phyloP scores from a whole-genome alignment of 768 basidiomycete species.

The Amyloporia xantha region DNA sequence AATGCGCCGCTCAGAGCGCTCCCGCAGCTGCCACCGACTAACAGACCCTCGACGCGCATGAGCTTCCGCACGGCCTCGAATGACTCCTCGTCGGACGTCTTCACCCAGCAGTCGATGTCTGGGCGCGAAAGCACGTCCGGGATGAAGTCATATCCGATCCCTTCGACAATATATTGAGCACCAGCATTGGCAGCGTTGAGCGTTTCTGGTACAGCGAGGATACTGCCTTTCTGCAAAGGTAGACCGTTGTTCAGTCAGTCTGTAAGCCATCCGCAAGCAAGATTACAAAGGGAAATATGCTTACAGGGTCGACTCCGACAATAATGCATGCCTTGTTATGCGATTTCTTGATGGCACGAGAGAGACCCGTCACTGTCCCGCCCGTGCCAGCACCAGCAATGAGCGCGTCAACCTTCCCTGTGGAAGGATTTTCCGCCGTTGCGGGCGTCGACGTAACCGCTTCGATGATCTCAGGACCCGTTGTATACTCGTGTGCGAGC shows the following conservation, averaged over 20 bases:
- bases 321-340: slow-evolving; percentile 71
- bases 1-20: slow-evolving; percentile 76
- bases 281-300: slow-evolving; percentile 21
- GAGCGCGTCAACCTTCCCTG: slow-evolving; percentile 72
- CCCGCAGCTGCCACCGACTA: slow-evolving; percentile 93
- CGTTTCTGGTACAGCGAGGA: slow-evolving; percentile 66
- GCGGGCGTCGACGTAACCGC: slow-evolving; percentile 64
- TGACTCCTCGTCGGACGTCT: slow-evolving; percentile 75
- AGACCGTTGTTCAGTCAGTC: slow-evolving; percentile 8
- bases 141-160: slow-evolving; percentile 95
- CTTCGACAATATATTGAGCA: slow-evolving; percentile 73
- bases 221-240: slow-evolving; percentile 67
- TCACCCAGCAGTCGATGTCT: slow-evolving; percentile 76
- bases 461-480: slow-evolving; percentile 88
- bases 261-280: not conserved
- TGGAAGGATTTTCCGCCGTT: slow-evolving; percentile 49
- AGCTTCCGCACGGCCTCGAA: slow-evolving; percentile 68
- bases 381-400: slow-evolving; percentile 91
- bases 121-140: slow-evolving; percentile 76
- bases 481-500: slow-evolving; percentile 83
- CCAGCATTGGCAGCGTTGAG: slow-evolving; percentile 52
- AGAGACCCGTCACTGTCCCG: slow-evolving; percentile 87
- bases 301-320: slow-evolving; percentile 87
- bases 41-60: slow-evolving; percentile 80
- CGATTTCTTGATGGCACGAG: slow-evolving; percentile 69